phyloP scores from a whole-genome alignment of 1,139 yeast species.

The Suhomyces wounanorum region DNA sequence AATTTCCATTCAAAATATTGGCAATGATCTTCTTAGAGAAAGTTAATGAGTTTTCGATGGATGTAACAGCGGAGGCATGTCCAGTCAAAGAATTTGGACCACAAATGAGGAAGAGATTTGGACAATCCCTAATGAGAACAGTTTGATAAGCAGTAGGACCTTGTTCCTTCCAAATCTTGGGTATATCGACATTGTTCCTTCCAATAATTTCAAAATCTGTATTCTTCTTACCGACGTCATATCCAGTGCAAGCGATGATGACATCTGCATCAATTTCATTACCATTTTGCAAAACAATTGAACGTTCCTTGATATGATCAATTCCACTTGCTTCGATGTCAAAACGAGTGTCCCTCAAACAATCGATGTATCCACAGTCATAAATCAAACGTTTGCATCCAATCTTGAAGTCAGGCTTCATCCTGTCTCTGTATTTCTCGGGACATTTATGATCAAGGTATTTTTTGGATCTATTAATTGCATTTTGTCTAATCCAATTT shows the following conservation, averaged over 20 bases:
- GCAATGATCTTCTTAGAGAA: slow-evolving; percentile 29
- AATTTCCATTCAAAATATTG: slow-evolving; percentile 33
- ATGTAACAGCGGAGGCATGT: slow-evolving; percentile 45
- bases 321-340: slow-evolving; percentile 29
- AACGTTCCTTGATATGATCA: slow-evolving; percentile 29
- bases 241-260: slow-evolving; percentile 50
- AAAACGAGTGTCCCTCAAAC: slow-evolving; percentile 35
- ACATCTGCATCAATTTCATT: slow-evolving; percentile 37
- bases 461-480: slow-evolving; percentile 20
- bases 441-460: slow-evolving; percentile 41
- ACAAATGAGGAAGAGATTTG: slow-evolving; percentile 39
- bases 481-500: slow-evolving; percentile 29
- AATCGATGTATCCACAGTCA: slow-evolving; percentile 40
- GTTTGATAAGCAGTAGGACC: slow-evolving; percentile 44
- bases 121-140: slow-evolving; percentile 33
- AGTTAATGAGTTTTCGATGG: slow-evolving; percentile 40
- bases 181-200: slow-evolving; percentile 25
- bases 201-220: slow-evolving; percentile 28
- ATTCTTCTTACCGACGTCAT: slow-evolving; percentile 27
- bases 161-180: slow-evolving; percentile 31
- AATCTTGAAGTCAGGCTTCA: slow-evolving; percentile 43
- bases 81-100: slow-evolving; percentile 51
- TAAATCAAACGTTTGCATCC: slow-evolving; percentile 48
- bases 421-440: slow-evolving; percentile 31
- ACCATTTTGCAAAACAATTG: slow-evolving; percentile 35